Evolutionary conservation across 208 protist species (phyloP).

Genomic region (Leishmania lainsoni): DNA sequence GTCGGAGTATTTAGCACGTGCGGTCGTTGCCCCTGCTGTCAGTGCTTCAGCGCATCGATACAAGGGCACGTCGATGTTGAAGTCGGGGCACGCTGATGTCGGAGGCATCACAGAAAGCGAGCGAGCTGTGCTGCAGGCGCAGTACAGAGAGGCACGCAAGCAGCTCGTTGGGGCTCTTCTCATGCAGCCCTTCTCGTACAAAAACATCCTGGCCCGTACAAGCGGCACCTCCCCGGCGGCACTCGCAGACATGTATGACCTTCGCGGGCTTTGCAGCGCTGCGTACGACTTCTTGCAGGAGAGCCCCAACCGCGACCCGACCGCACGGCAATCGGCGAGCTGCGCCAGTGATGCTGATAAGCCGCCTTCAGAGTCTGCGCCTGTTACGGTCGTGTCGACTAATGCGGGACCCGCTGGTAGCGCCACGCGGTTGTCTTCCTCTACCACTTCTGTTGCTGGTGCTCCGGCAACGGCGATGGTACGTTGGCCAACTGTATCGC

Average conservation of each 20-base stretch:
- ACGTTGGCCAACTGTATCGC: conserved; percentile 1
- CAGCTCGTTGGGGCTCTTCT: not conserved
- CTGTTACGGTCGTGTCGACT: not conserved
- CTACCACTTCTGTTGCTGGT: not conserved
- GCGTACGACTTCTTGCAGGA: not conserved
- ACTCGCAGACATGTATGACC: not conserved
- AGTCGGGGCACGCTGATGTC: not conserved
- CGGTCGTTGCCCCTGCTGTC: not conserved
- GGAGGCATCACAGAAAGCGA: not conserved
- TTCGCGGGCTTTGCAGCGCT: conserved; percentile 1
- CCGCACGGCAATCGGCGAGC: not conserved
- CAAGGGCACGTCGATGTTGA: not conserved
- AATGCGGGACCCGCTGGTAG: not conserved
- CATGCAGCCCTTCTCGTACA: conserved; percentile 13
- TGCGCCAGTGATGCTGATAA: not conserved
- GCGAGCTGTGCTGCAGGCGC: not conserved
- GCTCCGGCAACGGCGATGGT: not conserved
- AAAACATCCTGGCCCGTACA: not conserved
- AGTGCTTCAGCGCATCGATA: not conserved
- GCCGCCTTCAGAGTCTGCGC: not conserved
- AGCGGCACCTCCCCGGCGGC: not conserved
- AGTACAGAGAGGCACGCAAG: conserved; percentile 3
- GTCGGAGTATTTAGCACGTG: not conserved
- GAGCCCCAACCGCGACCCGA: not conserved
- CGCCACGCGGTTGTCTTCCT: not conserved